Evolutionary conservation across 495 filamentous ascomycete species (phyloP).

Genomic region (Pyronema omphalodes): DNA sequence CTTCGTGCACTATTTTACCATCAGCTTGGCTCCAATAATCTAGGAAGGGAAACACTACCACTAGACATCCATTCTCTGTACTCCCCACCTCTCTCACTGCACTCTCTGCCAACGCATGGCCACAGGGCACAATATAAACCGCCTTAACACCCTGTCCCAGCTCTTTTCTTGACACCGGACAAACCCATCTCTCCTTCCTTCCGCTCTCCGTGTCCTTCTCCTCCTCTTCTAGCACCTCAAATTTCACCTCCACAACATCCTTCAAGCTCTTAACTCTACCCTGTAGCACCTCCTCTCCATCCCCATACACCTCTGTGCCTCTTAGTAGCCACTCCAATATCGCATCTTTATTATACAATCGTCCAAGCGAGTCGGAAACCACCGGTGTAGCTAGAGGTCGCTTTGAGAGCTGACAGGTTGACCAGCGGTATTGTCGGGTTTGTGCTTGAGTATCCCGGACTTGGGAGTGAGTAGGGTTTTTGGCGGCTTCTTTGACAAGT

Average conservation of each 20-base stretch:
- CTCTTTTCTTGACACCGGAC: slow-evolving; percentile 73
- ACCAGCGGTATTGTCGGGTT: slow-evolving; percentile 69
- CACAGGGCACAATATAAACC: slow-evolving; percentile 86
- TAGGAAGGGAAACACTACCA: slow-evolving; percentile 22
- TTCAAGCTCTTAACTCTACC: slow-evolving; percentile 61
- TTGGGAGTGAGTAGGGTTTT: slow-evolving; percentile 64
- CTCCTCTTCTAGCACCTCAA: slow-evolving; percentile 37
- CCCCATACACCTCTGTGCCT: slow-evolving; percentile 34
- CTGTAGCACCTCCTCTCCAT: slow-evolving; percentile 48
- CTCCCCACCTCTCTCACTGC: slow-evolving; percentile 61
- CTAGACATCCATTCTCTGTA: not conserved
- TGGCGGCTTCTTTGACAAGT: slow-evolving; percentile 76
- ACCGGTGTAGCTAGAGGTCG: slow-evolving; percentile 50
- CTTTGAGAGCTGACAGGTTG: slow-evolving; percentile 66
- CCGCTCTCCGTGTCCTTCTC: slow-evolving; percentile 12
- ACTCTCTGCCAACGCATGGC: slow-evolving; percentile 79
- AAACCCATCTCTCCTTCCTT: slow-evolving; percentile 45
- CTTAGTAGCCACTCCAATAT: slow-evolving; percentile 65
- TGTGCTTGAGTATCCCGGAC: slow-evolving; percentile 75
- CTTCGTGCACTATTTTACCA: slow-evolving; percentile 47
- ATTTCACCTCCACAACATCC: slow-evolving; percentile 79
- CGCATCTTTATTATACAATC: slow-evolving; percentile 88
- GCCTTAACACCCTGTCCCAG: slow-evolving; percentile 61
- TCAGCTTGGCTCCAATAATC: slow-evolving; percentile 18
- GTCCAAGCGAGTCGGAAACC: slow-evolving; percentile 69